Base-by-base conservation (phyloP, 345 rosid genomes). In the Hirschfeldia incana region DNA sequence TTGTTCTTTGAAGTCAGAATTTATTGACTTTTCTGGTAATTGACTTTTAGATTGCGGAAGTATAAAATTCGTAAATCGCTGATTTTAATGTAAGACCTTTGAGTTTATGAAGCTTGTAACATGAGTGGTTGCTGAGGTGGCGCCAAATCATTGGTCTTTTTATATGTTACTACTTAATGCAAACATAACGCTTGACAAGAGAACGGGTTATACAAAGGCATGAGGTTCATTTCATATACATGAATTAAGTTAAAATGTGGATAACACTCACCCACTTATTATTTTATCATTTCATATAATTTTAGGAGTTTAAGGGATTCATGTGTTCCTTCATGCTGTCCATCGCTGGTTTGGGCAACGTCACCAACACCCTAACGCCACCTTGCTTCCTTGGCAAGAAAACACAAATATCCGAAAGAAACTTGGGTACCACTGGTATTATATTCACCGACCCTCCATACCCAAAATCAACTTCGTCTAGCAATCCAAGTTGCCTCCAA, bases 401-500 rank as follows among this genome's bases (percentile, higher is more conserved):
- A 10, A 85, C 64, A 44, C 88, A 85, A 64, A 88, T 71, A 81
- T 85, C 87, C 34, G 86, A 76, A 67, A 86, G 39, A 33, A 75
- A 69, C 83, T 75, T 82, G 0, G 91, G 91, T 33, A 86, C 76
- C 27, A 81, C 53, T 4, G 91, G 89, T 16, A 85, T 12, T 4
- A 86, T 77, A 64, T 88, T 88, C 67, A 84, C 82, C 2, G 85
- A 32, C 7, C 78, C 85, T 62, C 84, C 82, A 87, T 82, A 87
- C 6, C 83, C 79, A 29, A 80, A 80, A 69, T 80, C 83, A 6
- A 81, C 75, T 58, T 80, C 86, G 4, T 87, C 89, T 8, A 81
- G 4, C 7, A 87, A 29, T 10, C 90, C 87, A 64, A 89, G 46
- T 30, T 82, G 89, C 29, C 90, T 87, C 92, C 92, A 88, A 62